phyloP scores from a whole-genome alignment of 148 eudicot genomes.

The Rhododendron ovatum region DNA sequence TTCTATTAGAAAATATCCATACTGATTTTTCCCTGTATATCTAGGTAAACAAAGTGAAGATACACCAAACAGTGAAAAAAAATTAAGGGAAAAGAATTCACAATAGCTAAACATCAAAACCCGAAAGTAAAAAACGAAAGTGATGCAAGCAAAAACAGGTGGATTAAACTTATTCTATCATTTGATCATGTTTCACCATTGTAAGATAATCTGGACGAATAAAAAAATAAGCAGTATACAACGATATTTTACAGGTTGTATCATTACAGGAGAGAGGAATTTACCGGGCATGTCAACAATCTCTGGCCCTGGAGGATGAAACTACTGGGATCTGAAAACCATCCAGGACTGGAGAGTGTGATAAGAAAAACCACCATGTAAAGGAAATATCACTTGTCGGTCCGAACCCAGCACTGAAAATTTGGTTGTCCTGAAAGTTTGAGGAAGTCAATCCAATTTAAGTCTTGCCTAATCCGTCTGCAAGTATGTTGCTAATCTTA shows the following conservation, averaged over 20 bases:
- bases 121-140: background rate
- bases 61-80: background rate
- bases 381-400: background rate
- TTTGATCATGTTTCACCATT: background rate
- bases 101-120: background rate
- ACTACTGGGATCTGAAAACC: background rate
- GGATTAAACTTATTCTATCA: background rate
- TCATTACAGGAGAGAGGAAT: background rate
- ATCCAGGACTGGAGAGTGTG: background rate
- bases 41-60: background rate
- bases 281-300: conserved; percentile 9
- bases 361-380: background rate
- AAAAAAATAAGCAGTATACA: background rate
- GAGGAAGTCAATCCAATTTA: background rate
- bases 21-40: background rate
- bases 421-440: background rate
- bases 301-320: background rate
- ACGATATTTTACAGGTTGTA: conserved; percentile 6
- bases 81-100: background rate
- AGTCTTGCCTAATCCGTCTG: conserved; percentile 31
- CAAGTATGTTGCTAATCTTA: conserved; percentile 36
- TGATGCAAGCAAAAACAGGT: background rate
- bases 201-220: background rate
- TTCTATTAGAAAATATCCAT: background rate
- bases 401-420: background rate